phyloP scores from a whole-genome alignment of 306 rosid species.

The Corylus avellana region DNA sequence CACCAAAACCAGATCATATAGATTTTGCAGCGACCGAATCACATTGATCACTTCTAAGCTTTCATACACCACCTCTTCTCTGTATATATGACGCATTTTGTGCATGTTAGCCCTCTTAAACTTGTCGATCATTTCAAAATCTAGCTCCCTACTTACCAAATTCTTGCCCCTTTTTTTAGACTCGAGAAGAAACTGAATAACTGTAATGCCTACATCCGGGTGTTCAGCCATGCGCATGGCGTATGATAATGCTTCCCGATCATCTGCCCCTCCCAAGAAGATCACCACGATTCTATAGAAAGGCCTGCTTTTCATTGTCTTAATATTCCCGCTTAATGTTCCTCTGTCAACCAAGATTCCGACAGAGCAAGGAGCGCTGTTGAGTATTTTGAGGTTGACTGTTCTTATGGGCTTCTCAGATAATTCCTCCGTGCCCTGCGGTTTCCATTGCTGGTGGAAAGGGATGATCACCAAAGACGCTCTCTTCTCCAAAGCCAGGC shows the following conservation, averaged over 20 bases:
- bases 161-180: neutral
- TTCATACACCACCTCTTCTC: constrained; percentile 40
- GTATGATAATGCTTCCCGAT: constrained; percentile 57
- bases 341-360: constrained; percentile 55
- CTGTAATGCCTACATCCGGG: constrained; percentile 33
- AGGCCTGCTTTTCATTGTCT: neutral
- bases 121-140: constrained; percentile 35
- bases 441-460: constrained; percentile 40
- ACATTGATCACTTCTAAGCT: constrained; percentile 43
- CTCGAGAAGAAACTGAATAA: constrained; percentile 24
- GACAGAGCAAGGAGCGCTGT: constrained; percentile 54
- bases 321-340: neutral
- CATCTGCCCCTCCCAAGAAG: constrained; percentile 61
- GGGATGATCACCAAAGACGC: constrained; percentile 51
- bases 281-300: constrained; percentile 39
- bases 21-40: constrained; percentile 34
- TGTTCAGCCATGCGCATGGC: constrained; percentile 48
- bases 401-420: constrained; percentile 24
- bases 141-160: neutral
- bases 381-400: constrained; percentile 52
- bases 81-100: constrained; percentile 31
- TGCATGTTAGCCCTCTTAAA: constrained; percentile 17
- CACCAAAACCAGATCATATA: constrained; percentile 47
- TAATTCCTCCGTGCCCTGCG: neutral
- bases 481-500: constrained; percentile 42